phyloP scores from a whole-genome alignment of 805 yeast species.

The Isabelozyma pseudorhagii region DNA sequence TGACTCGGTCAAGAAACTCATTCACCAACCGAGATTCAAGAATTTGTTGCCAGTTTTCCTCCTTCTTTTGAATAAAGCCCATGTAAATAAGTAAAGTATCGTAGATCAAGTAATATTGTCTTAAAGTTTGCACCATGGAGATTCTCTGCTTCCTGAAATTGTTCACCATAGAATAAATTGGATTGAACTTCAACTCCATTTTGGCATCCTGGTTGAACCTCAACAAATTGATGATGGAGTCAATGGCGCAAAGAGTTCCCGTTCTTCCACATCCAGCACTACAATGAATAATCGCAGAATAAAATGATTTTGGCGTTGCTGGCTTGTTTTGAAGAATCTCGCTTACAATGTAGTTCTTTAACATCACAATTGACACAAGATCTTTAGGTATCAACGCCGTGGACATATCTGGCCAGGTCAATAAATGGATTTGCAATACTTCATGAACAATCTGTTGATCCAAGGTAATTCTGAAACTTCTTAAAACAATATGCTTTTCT shows the following conservation, averaged over 20 bases:
- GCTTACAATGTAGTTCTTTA: conserved; percentile 19
- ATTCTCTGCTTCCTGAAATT: conserved; percentile 50
- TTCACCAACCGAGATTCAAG: conserved; percentile 7
- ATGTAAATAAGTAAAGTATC: conserved; percentile 29
- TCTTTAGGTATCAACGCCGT: conserved; percentile 55
- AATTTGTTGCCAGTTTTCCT: conserved; percentile 6
- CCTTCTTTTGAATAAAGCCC: conserved; percentile 1
- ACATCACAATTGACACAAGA: conserved; percentile 44
- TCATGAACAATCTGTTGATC: conserved; percentile 31
- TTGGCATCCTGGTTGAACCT: conserved; percentile 7
- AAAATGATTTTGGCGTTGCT: conserved; percentile 1
- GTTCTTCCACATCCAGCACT: conserved; percentile 98
- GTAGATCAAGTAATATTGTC: conserved; percentile 53
- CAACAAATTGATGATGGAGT: conserved; percentile 25
- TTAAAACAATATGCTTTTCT: conserved; percentile 19
- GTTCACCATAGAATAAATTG: conserved; percentile 46
- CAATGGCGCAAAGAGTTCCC: conserved; percentile 58
- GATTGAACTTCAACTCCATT: conserved; percentile 25
- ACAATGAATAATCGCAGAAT: conserved; percentile 79
- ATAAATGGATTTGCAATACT: conserved; percentile 71
- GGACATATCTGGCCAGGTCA: conserved; percentile 83
- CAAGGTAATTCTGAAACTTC: conserved; percentile 45
- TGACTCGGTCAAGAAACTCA: conserved; percentile 5
- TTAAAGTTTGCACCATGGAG: conserved; percentile 56
- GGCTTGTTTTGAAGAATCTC: not conserved